phyloP scores from a whole-genome alignment of 2,329 filamentous ascomycete genomes.

The Colletotrichum higginsianum region DNA sequence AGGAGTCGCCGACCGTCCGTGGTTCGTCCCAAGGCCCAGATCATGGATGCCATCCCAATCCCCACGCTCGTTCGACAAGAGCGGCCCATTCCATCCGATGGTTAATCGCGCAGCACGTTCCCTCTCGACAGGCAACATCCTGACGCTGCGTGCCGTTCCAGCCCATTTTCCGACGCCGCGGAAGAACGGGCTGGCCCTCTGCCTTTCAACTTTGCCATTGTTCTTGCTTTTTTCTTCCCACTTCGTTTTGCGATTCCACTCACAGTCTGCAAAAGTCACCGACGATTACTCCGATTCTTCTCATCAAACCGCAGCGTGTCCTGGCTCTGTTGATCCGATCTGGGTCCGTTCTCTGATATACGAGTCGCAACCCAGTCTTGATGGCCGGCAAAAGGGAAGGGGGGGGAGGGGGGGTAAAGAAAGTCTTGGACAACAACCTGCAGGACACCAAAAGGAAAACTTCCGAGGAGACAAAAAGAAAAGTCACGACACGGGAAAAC shows the following conservation, averaged over 20 bases:
- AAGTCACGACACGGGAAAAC: slow-evolving; percentile 30
- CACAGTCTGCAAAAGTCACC: not conserved
- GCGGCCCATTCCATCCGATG: slow-evolving; percentile 36
- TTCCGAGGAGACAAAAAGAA: slow-evolving; percentile 18
- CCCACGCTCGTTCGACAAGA: slow-evolving; percentile 9
- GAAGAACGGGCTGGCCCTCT: slow-evolving; percentile 30
- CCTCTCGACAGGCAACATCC: slow-evolving; percentile 28
- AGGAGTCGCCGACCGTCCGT: slow-evolving; percentile 1
- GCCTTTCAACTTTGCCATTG: not conserved
- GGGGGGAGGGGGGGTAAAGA: slow-evolving; percentile 9
- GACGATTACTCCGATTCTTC: slow-evolving; percentile 27
- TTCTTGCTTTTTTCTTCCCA: not conserved
- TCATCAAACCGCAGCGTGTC: slow-evolving; percentile 23
- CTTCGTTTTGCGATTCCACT: slow-evolving; percentile 9
- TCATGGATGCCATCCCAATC: slow-evolving; percentile 27
- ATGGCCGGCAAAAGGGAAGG: not conserved
- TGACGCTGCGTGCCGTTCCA: slow-evolving; percentile 19
- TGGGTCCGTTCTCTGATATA: slow-evolving; percentile 23
- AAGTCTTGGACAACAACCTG: slow-evolving; percentile 13
- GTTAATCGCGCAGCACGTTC: slow-evolving; percentile 36
- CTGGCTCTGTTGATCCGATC: slow-evolving; percentile 22
- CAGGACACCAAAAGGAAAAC: slow-evolving; percentile 8
- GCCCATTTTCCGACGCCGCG: slow-evolving; percentile 30
- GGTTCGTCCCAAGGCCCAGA: slow-evolving; percentile 30
- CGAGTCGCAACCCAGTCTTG: slow-evolving; percentile 8